Conservation (phyloP, 23 red algal species). For the Gracilaria vermiculophylla region DNA sequence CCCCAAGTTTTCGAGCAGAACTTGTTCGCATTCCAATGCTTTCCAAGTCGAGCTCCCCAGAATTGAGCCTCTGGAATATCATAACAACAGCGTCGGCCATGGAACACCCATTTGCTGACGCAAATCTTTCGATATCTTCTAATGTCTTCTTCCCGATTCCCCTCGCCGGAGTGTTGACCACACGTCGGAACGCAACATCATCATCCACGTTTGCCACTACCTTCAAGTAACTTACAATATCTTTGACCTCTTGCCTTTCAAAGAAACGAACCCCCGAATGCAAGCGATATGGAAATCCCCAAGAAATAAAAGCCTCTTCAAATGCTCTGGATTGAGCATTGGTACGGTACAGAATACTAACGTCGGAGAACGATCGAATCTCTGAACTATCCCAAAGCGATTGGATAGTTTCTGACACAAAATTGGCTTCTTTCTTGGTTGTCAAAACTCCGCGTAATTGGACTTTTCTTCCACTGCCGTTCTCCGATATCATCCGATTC, state of each 20-base stretch:
- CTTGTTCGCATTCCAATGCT: not conserved
- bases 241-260: constrained; percentile 72
- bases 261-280: constrained; percentile 79
- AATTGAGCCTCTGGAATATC: not conserved
- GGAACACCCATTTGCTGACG: not conserved
- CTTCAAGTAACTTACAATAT: constrained; percentile 71
- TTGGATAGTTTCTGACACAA: constrained; percentile 1
- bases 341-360: constrained; percentile 81
- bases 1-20: not conserved
- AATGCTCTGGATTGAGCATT: constrained; percentile 67
- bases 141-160: constrained; percentile 68
- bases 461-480: constrained; percentile 40
- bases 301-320: constrained; percentile 61
- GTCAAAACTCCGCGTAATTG: constrained; percentile 9
- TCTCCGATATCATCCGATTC: constrained; percentile 55
- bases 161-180: constrained; percentile 66
- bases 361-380: constrained; percentile 46
- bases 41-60: constrained; percentile 3
- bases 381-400: not conserved
- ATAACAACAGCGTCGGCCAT: constrained; percentile 23
- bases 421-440: constrained; percentile 27
- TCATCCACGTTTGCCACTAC: constrained; percentile 49
- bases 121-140: constrained; percentile 40
- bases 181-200: constrained; percentile 44
- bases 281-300: constrained; percentile 67